These are phyloP conservation scores for Sarocladium brachiariae DNA, from an alignment of 2,329 filamentous ascomycete species.

Conservation along the genomic window DNA sequence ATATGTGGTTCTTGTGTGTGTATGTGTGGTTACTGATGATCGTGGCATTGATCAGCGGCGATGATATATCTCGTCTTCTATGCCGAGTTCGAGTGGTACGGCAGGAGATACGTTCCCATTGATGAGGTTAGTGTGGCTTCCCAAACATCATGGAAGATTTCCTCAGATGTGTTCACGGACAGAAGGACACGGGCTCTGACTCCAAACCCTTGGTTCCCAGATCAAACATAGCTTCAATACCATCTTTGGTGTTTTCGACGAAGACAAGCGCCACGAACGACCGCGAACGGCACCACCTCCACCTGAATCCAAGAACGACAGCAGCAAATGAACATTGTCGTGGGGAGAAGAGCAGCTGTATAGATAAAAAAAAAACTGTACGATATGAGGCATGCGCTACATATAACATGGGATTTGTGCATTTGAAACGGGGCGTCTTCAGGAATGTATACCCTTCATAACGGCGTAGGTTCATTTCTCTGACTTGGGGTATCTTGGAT, in stretches of 20 bases:
- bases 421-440: constrained; percentile 23
- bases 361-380: too few relatives aligned
- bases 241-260: constrained; percentile 33
- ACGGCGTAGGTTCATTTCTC: not conserved
- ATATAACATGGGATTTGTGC: not conserved
- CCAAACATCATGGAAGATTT: too few relatives aligned
- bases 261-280: constrained; percentile 35
- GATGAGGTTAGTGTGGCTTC: constrained; percentile 37
- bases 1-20: too few relatives aligned
- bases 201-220: constrained; percentile 25
- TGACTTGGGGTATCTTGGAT: not conserved
- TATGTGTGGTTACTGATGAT: too few relatives aligned
- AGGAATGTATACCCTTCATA: constrained; percentile 13
- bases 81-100: constrained; percentile 38
- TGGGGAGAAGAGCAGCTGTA: constrained; percentile 11
- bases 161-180: too few relatives aligned
- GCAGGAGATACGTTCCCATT: constrained; percentile 33
- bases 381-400: not conserved
- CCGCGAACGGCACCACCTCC: constrained; percentile 29
- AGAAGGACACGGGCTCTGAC: too few relatives aligned
- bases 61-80: constrained; percentile 33
- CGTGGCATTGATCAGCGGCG: constrained; percentile 21
- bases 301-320: constrained; percentile 13
- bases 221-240: constrained; percentile 22
- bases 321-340: constrained; percentile 11